Percentiles rank a stretch among this genome's conserved stretches.
Evolutionary conservation across 768 basidiomycete species (phyloP).

Genomic region (Agaricus blazei): DNA sequence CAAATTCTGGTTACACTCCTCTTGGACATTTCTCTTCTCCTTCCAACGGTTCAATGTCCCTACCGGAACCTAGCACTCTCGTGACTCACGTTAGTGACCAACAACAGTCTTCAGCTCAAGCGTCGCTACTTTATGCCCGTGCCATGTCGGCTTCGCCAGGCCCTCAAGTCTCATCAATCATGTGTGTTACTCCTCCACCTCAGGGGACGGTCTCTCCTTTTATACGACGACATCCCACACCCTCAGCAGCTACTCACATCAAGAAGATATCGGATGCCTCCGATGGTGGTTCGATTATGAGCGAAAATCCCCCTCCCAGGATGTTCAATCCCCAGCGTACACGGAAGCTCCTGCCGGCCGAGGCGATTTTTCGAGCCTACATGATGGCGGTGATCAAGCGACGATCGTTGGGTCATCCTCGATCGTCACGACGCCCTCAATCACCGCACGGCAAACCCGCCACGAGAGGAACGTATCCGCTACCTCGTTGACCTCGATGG

Average conservation of each 20-base stretch:
- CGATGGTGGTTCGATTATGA: not conserved
- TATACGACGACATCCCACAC: constrained; percentile 13
- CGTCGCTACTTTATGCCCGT: constrained; percentile 13
- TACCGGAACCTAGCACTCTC: constrained; percentile 18
- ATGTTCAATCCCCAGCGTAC: constrained; percentile 37
- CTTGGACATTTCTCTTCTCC: constrained; percentile 13
- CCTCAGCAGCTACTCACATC: constrained; percentile 13
- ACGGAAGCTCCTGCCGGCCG: not conserved
- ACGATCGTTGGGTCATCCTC: constrained; percentile 1
- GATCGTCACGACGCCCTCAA: constrained; percentile 5
- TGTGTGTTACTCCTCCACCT: constrained; percentile 12
- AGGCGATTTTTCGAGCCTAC: constrained; percentile 6
- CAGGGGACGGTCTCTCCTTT: constrained; percentile 32
- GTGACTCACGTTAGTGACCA: constrained; percentile 28
- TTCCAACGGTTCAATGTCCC: constrained; percentile 12
- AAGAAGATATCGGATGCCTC: constrained; percentile 30
- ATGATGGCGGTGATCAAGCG: not conserved
- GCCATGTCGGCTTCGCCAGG: constrained; percentile 14
- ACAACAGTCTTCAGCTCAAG: constrained; percentile 25
- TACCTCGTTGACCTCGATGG: not conserved
- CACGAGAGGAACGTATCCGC: constrained; percentile 1
- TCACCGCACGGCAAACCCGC: not conserved
- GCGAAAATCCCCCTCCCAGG: constrained; percentile 13
- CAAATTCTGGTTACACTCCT: constrained; percentile 17
- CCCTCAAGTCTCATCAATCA: constrained; percentile 10